Base-by-base conservation (phyloP, 1,139 yeast genomes). In the Suhomyces wounanorum region DNA sequence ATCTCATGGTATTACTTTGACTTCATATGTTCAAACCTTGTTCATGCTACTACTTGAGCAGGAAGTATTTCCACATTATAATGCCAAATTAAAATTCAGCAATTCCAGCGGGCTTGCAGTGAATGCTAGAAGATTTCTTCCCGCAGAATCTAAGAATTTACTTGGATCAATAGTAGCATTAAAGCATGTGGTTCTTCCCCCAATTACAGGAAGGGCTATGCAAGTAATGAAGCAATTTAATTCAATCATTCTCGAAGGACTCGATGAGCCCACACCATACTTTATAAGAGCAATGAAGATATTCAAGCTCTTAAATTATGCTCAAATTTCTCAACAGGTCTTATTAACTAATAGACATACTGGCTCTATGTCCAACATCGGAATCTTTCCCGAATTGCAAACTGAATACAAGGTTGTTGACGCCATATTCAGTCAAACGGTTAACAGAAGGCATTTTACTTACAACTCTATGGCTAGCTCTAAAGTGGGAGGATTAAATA, bases 321-420 rank as follows among this genome's bases (percentile, higher is more conserved):
- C 14, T 3, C 33, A 36, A 18, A 10, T 36, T 5, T 13, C 13
- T 4, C 8, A 35, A n/a, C 16, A 25, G 13, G 25, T 39, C 3
- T 16, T n/a, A 2, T 16, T 25, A 3, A 48, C 51, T 6, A 56
- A 53, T 2, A 51, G 64, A 36, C 51, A 49, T 31, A 58, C 69
- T 3, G 44, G 61, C 17, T 58, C 62, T 14, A 49, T 64, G 8
- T 63, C 68, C 1, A 65, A 66, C 49, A 50, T 66, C 33, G 68
- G 68, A 4, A 47, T 46, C 23, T 53, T 61, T n/a, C 26, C 40
- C 13, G 26, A 26, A 5, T 6, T 28, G 13, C 38, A 28, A 13
- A 8, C 16, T 3, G 35, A 35, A 14, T 45, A 40, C 14, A 14
- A 45, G 17, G 41, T 45, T n/a, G 13, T 14, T n/a, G 44, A 45